Conservation (phyloP, 1,139 yeast genomes). For the Geotrichum citri-aurantii region DNA sequence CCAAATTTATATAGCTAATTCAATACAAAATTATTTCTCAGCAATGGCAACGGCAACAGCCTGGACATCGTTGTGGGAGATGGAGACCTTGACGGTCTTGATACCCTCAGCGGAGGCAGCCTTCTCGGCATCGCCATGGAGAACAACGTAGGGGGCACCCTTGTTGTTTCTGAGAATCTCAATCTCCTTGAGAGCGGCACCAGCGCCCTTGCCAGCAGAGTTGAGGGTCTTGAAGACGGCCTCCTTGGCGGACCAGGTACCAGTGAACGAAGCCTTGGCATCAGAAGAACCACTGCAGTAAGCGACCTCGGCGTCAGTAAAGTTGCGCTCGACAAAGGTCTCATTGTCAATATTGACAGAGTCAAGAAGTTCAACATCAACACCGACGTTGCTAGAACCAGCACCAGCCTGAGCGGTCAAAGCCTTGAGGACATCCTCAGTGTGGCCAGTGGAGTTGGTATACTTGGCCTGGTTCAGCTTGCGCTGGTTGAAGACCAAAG, state of each 20-base stretch:
- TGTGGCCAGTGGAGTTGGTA: conserved; percentile 35
- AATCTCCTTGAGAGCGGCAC: conserved; percentile 86
- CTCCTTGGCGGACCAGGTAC: conserved; percentile 99
- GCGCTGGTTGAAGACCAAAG: conserved; percentile 46
- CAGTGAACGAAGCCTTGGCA: conserved; percentile 89
- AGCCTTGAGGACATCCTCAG: conserved; percentile 39
- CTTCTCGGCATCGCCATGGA: conserved; percentile 67
- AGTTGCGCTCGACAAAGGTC: conserved; percentile 87
- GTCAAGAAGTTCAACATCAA: conserved; percentile 86
- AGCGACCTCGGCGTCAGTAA: conserved; percentile 69
- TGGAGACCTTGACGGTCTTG: conserved; percentile 71
- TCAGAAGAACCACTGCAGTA: conserved; percentile 63
- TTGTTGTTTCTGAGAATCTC: conserved; percentile 71
- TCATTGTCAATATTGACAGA: conserved; percentile 78
- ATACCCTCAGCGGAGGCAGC: conserved; percentile 73
- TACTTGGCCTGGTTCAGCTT: conserved; percentile 29
- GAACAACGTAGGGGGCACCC: conserved; percentile 77
- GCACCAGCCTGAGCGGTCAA: conserved; percentile 46
- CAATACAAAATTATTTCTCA: conserved; percentile 35
- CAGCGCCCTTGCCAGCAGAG: conserved; percentile 87
- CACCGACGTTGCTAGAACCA: conserved; percentile 77
- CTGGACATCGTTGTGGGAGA: conserved; percentile 94
- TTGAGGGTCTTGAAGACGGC: conserved; percentile 96
- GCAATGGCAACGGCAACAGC: conserved; percentile 96
- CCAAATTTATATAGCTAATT: not conserved